phyloP scores from a whole-genome alignment of 2,329 filamentous ascomycete species.

The Ciborinia camelliae region DNA sequence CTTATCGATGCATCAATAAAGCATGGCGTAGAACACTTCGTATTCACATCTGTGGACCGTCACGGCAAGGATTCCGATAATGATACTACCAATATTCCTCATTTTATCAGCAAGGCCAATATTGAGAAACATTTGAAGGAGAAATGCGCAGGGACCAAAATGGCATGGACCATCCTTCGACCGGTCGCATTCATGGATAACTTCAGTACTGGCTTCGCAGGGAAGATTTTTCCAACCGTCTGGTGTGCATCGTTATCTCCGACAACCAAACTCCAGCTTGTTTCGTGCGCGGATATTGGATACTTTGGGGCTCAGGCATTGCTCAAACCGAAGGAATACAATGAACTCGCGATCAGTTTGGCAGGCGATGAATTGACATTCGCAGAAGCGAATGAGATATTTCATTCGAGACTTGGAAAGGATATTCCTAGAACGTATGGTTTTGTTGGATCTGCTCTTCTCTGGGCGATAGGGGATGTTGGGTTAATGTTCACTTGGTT shows the following conservation, averaged over 20 bases:
- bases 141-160: conserved; percentile 40
- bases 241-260: conserved; percentile 34
- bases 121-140: conserved; percentile 54
- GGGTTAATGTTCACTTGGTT: conserved; percentile 36
- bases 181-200: conserved; percentile 56
- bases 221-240: conserved; percentile 34
- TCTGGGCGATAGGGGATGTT: conserved; percentile 32
- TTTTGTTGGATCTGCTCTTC: conserved; percentile 28
- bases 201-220: conserved; percentile 28
- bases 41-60: conserved; percentile 57
- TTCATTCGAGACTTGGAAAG: conserved; percentile 33
- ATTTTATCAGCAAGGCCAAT: conserved; percentile 54
- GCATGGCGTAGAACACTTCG: conserved; percentile 50
- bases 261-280: conserved; percentile 41
- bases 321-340: conserved; percentile 39
- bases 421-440: conserved; percentile 33
- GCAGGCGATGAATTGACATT: conserved; percentile 47
- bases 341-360: conserved; percentile 41
- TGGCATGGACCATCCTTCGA: conserved; percentile 55
- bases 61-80: conserved; percentile 46
- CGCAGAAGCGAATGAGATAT: conserved; percentile 36
- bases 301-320: conserved; percentile 46
- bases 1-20: conserved; percentile 50
- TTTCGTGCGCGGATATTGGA: conserved; percentile 46
- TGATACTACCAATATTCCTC: conserved; percentile 48